Evolutionary conservation across 139 green algal species (phyloP), one percentile per base, ranked within the genome.

Genomic region (Auxenochlorella pyrenoidosa): DNA sequence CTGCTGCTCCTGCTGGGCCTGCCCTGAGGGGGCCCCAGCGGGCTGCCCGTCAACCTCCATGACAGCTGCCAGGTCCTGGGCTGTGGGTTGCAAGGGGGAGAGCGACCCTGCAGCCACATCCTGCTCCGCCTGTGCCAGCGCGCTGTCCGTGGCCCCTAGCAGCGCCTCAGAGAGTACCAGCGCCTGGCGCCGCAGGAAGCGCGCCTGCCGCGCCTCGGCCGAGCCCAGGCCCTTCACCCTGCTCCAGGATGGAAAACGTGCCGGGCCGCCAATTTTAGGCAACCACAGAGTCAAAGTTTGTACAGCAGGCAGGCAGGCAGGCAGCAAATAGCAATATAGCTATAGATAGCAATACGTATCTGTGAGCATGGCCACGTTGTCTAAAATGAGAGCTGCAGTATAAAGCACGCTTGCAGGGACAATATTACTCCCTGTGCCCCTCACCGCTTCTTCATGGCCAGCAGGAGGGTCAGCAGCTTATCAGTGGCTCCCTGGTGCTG

Each of bases 381-480:
- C 22, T 4, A 75, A 43, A 40, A 24, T 6, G 68, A 19, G 3
- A 38, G 75, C 0, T 32, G 40, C 40, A 82, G 44, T 44, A 30
- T 1, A 40, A 66, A 15, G 36, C 36, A 6, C 36, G 16, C 22
- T 24, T n/a, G n/a, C n/a, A n/a, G n/a, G n/a, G n/a, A n/a, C n/a
- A n/a, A 22, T 75, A 3, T 18, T 18, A 34, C 32, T 3, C 2
- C 15, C 40, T n/a, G 30, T 16, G n/a, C 79, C 5, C 3, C 80
- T 76, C 63, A 59, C 80, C 80, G 60, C 63, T 85, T 60, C 41
- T 60, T 76, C 40, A 85, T 44, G 26, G 63, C 41, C 63, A 44
- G 40, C 60, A 85, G 80, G 63, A 85, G 80, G 22, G 32, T 19
- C 60, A 85, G 80, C 80, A 85, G 80, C 60, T 76, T 76, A 13